Evolutionary conservation across 129 eudicot species (phyloP).

Genomic region (Artemisia annua): DNA sequence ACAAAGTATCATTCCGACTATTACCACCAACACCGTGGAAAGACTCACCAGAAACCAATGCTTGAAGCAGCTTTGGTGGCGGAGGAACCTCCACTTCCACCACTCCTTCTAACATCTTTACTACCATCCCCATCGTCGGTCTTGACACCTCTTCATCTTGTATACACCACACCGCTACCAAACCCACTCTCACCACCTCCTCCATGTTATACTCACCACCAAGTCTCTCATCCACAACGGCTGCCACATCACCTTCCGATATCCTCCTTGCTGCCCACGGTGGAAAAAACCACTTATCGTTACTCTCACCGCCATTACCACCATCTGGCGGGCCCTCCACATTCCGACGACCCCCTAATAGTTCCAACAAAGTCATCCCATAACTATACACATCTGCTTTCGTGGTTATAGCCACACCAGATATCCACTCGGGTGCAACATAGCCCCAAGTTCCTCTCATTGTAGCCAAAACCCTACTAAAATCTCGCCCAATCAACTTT

Average conservation of each 20-base stretch:
- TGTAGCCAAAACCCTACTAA: constrained; percentile 81
- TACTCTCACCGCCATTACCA: constrained; percentile 39
- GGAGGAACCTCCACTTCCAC: constrained; percentile 78
- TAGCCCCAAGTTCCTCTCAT: constrained; percentile 99
- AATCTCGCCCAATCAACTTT: constrained; percentile 78
- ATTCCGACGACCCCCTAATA: constrained; percentile 80
- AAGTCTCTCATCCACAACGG: constrained; percentile 75
- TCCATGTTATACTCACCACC: constrained; percentile 43
- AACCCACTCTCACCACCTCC: constrained; percentile 72
- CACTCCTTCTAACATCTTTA: constrained; percentile 92
- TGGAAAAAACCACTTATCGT: constrained; percentile 87
- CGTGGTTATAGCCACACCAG: constrained; percentile 84
- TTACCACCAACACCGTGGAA: constrained; percentile 58
- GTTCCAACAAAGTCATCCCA: constrained; percentile 88
- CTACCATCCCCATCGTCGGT: constrained; percentile 97
- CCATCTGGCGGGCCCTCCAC: constrained; percentile 73
- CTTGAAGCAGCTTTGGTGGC: constrained; percentile 91
- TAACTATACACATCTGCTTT: constrained; percentile 95
- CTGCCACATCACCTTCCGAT: constrained; percentile 58
- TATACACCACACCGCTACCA: constrained; percentile 91
- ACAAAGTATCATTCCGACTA: constrained; percentile 28
- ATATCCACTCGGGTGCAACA: constrained; percentile 97
- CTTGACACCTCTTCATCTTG: constrained; percentile 80
- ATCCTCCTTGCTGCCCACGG: constrained; percentile 84
- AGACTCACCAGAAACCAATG: constrained; percentile 92